Evolutionary conservation across 306 rosid genomes (phyloP), one percentile per base, ranked within the genome.

Genomic region (Acacia acuminata): DNA sequence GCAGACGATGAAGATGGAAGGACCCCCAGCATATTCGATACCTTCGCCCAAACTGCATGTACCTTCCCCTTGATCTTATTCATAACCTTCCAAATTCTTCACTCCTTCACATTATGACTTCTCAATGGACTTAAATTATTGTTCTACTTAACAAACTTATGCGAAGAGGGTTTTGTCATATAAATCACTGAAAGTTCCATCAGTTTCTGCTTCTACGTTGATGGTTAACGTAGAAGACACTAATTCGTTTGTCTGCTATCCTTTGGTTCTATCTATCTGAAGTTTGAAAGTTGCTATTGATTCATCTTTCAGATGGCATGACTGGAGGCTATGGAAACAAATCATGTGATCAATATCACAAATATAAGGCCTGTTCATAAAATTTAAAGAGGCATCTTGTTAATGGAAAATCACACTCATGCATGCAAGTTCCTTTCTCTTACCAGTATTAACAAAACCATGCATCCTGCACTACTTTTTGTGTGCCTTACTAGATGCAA

Each of bases 21-120:
- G 38, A 71, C 75, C 20, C 75, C 75, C 36, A 71, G 56, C 85
- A 81, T 87, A 77, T 84, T 87, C 83, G 87, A 87, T 64, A 87
- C 87, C 47, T 87, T 30, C 70, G 75, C 84, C 13, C 79, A 24
- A 25, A 27, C 81, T 67, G 67, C 22, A 64, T 34, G 70, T 64
- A 64, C 70, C 4, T 34, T 34, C 36, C 3, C 5, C 36, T 3
- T 5, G 5, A 64, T 20, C 25, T 1, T 70, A 70, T 70, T 61
- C 34, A n/a, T 53, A n/a, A n/a, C 5, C 50, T 70, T n/a, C 15
- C 53, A 40, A 42, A n/a, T 20, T 13, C 16, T 68, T 36, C 25
- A 16, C 14, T 36, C n/a, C 42, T 5, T 66, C 32, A 17, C 44
- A 14, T 66, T 67, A 8, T 36, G n/a, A 34, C 19, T 67, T 36